Conservation (phyloP, 176 grass and related monocot species). For the Oryza rufipogon region DNA sequence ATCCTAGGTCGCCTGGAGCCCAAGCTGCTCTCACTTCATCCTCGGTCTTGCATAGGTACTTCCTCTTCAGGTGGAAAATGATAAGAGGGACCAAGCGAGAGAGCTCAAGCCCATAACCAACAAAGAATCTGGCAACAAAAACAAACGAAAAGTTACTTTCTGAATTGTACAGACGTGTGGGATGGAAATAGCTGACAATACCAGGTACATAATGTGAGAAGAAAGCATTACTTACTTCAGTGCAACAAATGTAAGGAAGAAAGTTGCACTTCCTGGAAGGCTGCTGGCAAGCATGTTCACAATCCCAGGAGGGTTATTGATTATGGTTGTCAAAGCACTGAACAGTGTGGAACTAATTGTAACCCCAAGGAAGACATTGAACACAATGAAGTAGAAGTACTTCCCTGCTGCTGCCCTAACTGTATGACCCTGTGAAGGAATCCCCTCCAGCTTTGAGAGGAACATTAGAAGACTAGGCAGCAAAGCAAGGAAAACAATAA, state of each 20-base stretch:
- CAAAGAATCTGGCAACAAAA: conserved; percentile 72
- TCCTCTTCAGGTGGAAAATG: conserved; percentile 93
- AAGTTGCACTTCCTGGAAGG: conserved; percentile 82
- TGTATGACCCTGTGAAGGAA: conserved; percentile 65
- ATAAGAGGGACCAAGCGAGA: conserved; percentile 89
- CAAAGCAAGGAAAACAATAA: conserved; percentile 88
- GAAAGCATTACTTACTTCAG: conserved; percentile 80
- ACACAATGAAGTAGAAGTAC: conserved; percentile 90
- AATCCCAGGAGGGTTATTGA: conserved; percentile 29
- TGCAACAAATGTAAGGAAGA: conserved; percentile 89
- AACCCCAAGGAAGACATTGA: conserved; percentile 85
- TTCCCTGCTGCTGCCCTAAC: conserved; percentile 77
- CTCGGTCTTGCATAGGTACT: conserved; percentile 95
- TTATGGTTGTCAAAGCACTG: conserved; percentile 39
- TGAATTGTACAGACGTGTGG: neutral
- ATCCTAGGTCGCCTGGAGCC: conserved; percentile 70
- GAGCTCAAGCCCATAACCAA: conserved; percentile 94
- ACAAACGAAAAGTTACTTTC: conserved; percentile 35
- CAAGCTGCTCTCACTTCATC: conserved; percentile 81
- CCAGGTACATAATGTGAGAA: conserved; percentile 4
- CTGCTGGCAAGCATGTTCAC: conserved; percentile 46
- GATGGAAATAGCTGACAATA: neutral
- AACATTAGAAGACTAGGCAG: conserved; percentile 75
- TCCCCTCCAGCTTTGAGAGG: conserved; percentile 83
- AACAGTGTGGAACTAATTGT: conserved; percentile 59